Base-by-base conservation (phyloP, 352 stramenopile species). In the Phytopythium chamaehyphon region DNA sequence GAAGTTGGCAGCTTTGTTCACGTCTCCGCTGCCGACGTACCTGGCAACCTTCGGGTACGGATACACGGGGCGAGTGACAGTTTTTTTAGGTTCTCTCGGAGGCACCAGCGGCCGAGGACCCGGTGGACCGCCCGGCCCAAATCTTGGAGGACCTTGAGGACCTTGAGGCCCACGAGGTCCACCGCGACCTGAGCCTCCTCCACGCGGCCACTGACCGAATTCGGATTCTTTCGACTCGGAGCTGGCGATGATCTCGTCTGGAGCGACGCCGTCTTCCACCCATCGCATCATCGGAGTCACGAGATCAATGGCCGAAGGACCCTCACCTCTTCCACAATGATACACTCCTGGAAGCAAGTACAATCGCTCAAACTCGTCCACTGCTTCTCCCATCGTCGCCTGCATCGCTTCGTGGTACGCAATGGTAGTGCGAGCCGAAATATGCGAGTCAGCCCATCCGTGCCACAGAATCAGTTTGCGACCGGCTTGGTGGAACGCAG, bases 401-500 rank as follows among this genome's bases (percentile, higher is more conserved):
- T 71, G 36, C 16, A 70, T 56, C 2, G 61, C 59, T 58, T 76
- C 66, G 28, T 76, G 60, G 36, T 61, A 71, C 38, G 57, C 61
- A 37, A 75, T 68, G 2, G 62, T 76, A 16, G 57, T 65, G 28
- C 56, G 66, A 28, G 66, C 59, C 33, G 66, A 67, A 49, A 76
- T 76, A 31, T 76, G 62, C 11, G 64, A 53, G 37, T 76, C 66
- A 4, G 60, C 40, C 61, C 58, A 77, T 12, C 64, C 64, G 50
- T 77, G 64, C 61, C 63, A 77, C 21, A 77, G 7, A 22, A 77
- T 71, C 6, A 76, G 52, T 21, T 72, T 77, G 11, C 68, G 57
- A 12, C 68, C 64, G 12, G 57, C 54, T 9, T 40, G 33, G 31
- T 71, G 63, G 49, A 73, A 77, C 3, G 59, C 61, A 8, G 59